phyloP scores from a whole-genome alignment of 2,329 filamentous ascomycete species.

The Colletotrichum falcatum region DNA sequence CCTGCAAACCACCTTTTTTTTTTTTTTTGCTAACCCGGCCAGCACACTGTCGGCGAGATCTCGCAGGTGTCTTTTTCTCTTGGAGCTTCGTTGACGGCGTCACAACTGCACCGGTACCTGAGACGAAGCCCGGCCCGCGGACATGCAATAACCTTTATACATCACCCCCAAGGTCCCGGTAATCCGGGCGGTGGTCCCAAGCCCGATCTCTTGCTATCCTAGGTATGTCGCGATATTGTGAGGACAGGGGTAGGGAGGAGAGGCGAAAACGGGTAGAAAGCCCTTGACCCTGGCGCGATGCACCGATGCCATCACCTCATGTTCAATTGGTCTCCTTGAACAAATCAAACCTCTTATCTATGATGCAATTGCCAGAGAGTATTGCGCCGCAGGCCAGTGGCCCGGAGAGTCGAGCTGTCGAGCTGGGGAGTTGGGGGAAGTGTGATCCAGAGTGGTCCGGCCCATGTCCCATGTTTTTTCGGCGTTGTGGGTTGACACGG shows the following conservation, averaged over 20 bases:
- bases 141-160: conserved; percentile 38
- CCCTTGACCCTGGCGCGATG: conserved; percentile 30
- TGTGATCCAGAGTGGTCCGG: conserved; percentile 29
- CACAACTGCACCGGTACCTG: conserved; percentile 7
- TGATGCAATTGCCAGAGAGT: conserved; percentile 38
- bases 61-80: not conserved
- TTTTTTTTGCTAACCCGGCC: not conserved
- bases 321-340: not conserved
- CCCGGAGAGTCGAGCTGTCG: conserved; percentile 18
- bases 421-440: conserved; percentile 16
- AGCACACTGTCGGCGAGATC: conserved; percentile 1
- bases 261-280: not conserved
- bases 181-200: conserved; percentile 17
- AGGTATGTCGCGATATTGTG: not conserved
- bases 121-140: conserved; percentile 22
- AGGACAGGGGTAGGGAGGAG: not conserved
- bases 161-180: conserved; percentile 12
- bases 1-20: too few relatives aligned
- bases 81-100: conserved; percentile 11
- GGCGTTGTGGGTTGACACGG: not conserved
- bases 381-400: conserved; percentile 30
- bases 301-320: conserved; percentile 30
- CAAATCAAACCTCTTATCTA: conserved; percentile 38
- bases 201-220: conserved; percentile 1
- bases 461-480: not conserved